Base-by-base conservation (phyloP, 2,329 filamentous ascomycete species). In the Trichoderma koningii region DNA sequence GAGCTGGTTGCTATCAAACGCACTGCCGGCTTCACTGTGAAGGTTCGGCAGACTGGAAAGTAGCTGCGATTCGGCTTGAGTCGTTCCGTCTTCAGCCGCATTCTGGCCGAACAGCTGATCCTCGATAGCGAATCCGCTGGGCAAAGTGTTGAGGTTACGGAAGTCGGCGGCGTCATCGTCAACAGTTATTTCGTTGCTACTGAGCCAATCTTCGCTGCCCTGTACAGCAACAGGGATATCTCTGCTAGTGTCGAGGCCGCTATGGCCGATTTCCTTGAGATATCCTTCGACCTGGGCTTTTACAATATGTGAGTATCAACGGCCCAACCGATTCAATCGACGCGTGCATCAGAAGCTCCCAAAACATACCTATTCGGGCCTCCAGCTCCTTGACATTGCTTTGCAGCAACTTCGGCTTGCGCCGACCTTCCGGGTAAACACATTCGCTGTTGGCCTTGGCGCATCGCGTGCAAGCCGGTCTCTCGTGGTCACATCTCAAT, bases 301-400 rank as follows among this genome's bases (percentile, higher is more conserved):
- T 14, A 2, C 1, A 17, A 10, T 3, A 5, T 44, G 15, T 62
- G 9, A 62, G 48, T 47, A 5, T n/a, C 7, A 17, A 12, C 19
- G n/a, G 15, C 7, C 10, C 47, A 44, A 44, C 23, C 2, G 21
- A 41, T 52, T 2, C 30, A 34, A 10, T 10, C 4, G 55, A 30
- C 15, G 15, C 5, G 30, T 34, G 30, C 34, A 38, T 38, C 12
- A 14, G 12, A 5, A 38, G 34, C 34, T 26, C 17, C 12, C 15
- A 41, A 23, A 44, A 19, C 26, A 42, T 86, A 95, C 91, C 90
- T 74, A 97, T 80, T 72, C 94, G 85, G 68, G 92, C 92, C 77
- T 97, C 94, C 66, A 97, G 80, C 74, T 95, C 89, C 79, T 91
- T 94, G 67, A 97, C 93, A 76, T 97, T 97, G 70, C 91, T 88